phyloP scores from a whole-genome alignment of 352 stramenopile genomes.

The Phytophthora uliginosa region DNA sequence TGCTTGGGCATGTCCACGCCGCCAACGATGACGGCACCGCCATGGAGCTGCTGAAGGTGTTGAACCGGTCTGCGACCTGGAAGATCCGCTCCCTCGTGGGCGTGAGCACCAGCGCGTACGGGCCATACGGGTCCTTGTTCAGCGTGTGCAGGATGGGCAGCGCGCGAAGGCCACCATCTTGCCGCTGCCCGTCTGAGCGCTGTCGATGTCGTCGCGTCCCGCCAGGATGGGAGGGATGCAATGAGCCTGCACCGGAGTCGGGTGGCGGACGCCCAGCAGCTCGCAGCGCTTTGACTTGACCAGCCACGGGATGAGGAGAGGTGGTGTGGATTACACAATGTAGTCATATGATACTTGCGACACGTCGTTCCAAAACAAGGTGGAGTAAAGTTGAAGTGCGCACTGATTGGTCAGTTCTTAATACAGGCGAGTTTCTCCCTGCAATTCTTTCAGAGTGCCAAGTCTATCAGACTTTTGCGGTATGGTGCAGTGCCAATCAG shows the following conservation, averaged over 20 bases:
- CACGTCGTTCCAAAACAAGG: too few relatives aligned
- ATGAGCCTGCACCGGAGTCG: slow-evolving; percentile 91
- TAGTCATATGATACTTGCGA: too few relatives aligned
- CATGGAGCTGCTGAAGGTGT: slow-evolving; percentile 94
- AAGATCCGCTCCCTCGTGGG: slow-evolving; percentile 98
- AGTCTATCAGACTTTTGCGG: too few relatives aligned
- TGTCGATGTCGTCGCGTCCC: slow-evolving; percentile 90
- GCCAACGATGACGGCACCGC: slow-evolving; percentile 96
- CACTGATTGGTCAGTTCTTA: too few relatives aligned
- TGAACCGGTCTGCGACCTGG: slow-evolving; percentile 99
- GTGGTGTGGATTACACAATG: too few relatives aligned
- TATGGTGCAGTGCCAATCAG: too few relatives aligned
- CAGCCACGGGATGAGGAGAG: slow-evolving; percentile 88
- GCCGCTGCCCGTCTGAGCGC: slow-evolving; percentile 96
- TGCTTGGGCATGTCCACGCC: slow-evolving; percentile 97
- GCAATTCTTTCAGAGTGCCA: too few relatives aligned
- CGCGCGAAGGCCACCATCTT: slow-evolving; percentile 97
- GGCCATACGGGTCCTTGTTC: slow-evolving; percentile 96
- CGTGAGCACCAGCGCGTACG: slow-evolving; percentile 97
- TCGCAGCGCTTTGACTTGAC: slow-evolving; percentile 89
- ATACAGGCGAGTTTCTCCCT: too few relatives aligned
- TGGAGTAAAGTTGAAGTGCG: too few relatives aligned
- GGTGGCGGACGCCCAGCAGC: slow-evolving; percentile 86
- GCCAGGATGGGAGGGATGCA: slow-evolving; percentile 93
- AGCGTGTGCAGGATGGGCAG: slow-evolving; percentile 97